Evolutionary conservation across 805 yeast species (phyloP), one percentile per base, ranked within the genome.

Genomic region (Vanderwaltozyma polyspora): DNA sequence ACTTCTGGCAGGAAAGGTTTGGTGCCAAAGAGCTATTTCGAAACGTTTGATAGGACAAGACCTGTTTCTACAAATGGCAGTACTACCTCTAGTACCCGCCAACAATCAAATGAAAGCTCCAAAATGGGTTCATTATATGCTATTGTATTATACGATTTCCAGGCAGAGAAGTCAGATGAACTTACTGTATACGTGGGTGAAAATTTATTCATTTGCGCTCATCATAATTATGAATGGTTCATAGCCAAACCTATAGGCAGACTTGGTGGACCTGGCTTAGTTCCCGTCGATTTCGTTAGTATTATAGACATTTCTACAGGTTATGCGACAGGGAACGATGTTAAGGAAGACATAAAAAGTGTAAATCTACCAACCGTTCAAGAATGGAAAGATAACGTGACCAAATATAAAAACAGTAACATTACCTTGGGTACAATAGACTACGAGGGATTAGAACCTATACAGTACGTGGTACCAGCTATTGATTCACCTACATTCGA

Each of bases 211-310:
- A 75, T 93, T 10, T 89, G 95, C 60, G 99, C 99, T 2, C 96
- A 89, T 59, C 94, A 89, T 52, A 86, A 85, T 36, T 81, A 68
- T 44, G 99, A 93, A 61, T 91, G 99, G 99, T 87, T 86, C 48
- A 91, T 91, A 39, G 97, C 96, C 5, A 91, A 91, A 56, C 95
- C 95, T 11, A 82, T 91, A 28, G 93, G 89, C 39, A 67, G 96
- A 35, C 65, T 91, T 25, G 97, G 98, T 18, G 98, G 96, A 1
- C 97, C 97, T 0, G 98, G 99, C 1, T 67, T 91, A 30, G 93
- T 91, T 6, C 98, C 99, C 0, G 87, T 84, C 5, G 73, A 83
- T 14, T 91, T 82, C 50, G 91, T 91, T 17, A 83, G 85, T 51
- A 70, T 89, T 25, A 74, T 89, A 27, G 94, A 91, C 56, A 69